These are phyloP conservation scores for Camellia japonica DNA, from an alignment of 148 eudicot species.

Conservation along the genomic window DNA sequence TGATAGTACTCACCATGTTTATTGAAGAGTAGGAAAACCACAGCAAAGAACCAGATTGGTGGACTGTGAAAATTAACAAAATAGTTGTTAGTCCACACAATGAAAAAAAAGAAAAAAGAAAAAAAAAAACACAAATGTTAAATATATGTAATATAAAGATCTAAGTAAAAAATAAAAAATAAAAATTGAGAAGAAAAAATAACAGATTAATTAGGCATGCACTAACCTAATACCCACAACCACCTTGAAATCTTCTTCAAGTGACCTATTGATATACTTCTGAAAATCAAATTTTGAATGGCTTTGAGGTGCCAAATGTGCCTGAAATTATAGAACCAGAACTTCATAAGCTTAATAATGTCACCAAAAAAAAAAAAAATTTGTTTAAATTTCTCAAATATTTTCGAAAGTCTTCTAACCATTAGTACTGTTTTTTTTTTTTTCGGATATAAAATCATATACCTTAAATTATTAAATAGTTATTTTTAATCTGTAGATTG, in stretches of 20 bases:
- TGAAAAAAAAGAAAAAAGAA: too few species aligned
- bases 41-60: slow-evolving; percentile 55
- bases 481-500: too few species aligned
- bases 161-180: too few species aligned
- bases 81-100: background rate
- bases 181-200: too few species aligned
- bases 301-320: slow-evolving; percentile 62
- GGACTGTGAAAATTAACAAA: slow-evolving; percentile 37
- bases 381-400: too few species aligned
- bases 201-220: too few species aligned
- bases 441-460: too few species aligned
- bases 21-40: slow-evolving; percentile 46
- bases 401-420: too few species aligned
- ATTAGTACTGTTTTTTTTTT: too few species aligned
- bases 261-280: slow-evolving; percentile 61
- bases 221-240: slow-evolving; percentile 64
- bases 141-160: too few species aligned
- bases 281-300: slow-evolving; percentile 52
- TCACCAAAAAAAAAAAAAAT: background rate
- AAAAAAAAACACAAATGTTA: too few species aligned
- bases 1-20: slow-evolving; percentile 41
- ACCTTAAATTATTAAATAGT: too few species aligned
- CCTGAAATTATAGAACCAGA: slow-evolving; percentile 26
- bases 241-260: slow-evolving; percentile 64
- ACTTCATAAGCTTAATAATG: background rate